phyloP scores from a whole-genome alignment of 805 yeast species.

The Cephaloascus albidus region DNA sequence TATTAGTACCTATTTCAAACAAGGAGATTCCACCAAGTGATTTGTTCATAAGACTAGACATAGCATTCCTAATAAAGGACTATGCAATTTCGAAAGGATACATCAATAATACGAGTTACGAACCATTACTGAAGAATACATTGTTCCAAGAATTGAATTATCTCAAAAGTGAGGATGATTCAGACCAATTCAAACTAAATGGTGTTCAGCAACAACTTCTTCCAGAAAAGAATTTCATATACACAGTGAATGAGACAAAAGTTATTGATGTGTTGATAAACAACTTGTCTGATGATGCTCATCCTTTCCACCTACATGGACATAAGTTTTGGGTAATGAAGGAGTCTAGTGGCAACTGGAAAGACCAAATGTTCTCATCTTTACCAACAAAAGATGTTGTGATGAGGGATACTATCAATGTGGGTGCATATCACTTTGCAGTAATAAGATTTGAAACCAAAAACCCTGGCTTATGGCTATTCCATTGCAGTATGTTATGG shows the following conservation, averaged over 20 bases:
- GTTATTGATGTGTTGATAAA: slow-evolving; percentile 2
- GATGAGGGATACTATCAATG: slow-evolving; percentile 3
- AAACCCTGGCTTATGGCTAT: slow-evolving; percentile 3
- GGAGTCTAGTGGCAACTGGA: slow-evolving; percentile 2
- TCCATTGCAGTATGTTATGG: slow-evolving; percentile 4
- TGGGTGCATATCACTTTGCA: slow-evolving; percentile 1
- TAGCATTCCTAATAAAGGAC: slow-evolving; percentile 13
- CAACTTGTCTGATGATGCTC: slow-evolving; percentile 2
- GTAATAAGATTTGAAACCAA: slow-evolving; percentile 2
- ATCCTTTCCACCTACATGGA: slow-evolving; percentile 4
- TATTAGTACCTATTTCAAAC: slow-evolving; percentile 9
- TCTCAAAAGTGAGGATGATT: background rate
- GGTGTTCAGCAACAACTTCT: background rate
- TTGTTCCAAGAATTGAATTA: slow-evolving; percentile 5
- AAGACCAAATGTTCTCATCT: background rate
- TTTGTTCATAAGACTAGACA: slow-evolving; percentile 10
- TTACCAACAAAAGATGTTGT: background rate
- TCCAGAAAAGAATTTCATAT: slow-evolving; percentile 1
- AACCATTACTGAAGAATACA: slow-evolving; percentile 4
- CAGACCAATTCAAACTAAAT: background rate
- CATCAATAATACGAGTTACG: slow-evolving; percentile 13
- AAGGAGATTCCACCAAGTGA: slow-evolving; percentile 11
- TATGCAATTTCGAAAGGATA: slow-evolving; percentile 13
- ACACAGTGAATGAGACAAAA: background rate
- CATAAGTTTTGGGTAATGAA: slow-evolving; percentile 5